A percentile compares a stretch with the other conserved stretches of the same genome.
Conservation (phyloP, 345 rosid genomes). For the Arabis hirsuta region DNA sequence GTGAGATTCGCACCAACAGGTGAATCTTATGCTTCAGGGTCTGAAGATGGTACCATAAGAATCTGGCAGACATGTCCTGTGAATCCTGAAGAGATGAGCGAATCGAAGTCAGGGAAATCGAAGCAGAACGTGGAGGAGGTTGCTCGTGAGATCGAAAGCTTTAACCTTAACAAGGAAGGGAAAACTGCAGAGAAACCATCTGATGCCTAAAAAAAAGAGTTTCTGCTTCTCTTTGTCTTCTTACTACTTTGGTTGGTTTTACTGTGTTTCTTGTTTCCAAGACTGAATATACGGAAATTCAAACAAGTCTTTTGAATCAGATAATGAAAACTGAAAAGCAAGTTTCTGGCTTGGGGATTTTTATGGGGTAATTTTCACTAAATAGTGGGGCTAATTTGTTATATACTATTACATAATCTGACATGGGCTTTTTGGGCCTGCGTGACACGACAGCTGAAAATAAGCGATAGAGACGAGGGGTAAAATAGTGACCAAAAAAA, state of each 20-base stretch:
- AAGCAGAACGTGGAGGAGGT: constrained; percentile 46
- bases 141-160: constrained; percentile 44
- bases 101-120: constrained; percentile 36
- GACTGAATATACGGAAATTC: constrained; percentile 11
- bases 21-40: constrained; percentile 91
- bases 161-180: constrained; percentile 45
- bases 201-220: not conserved
- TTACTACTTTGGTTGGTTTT: not conserved
- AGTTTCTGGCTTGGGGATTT: not conserved
- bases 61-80: constrained; percentile 57
- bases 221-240: not conserved
- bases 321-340: not conserved
- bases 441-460: constrained; percentile 6
- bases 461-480: constrained; percentile 9
- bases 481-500: too few relatives aligned
- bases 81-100: constrained; percentile 42
- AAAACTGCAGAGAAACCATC: constrained; percentile 33
- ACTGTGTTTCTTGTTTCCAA: constrained; percentile 6
- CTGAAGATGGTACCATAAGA: constrained; percentile 83
- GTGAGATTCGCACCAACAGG: constrained; percentile 90
- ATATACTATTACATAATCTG: not conserved
- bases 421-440: constrained; percentile 18
- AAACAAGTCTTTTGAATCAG: not conserved
- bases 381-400: constrained; percentile 2
- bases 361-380: not conserved